A percentile compares a stretch with the other conserved stretches of the same genome.
phyloP scores from a whole-genome alignment of 352 stramenopile species.

The Pythium utonaiense region DNA sequence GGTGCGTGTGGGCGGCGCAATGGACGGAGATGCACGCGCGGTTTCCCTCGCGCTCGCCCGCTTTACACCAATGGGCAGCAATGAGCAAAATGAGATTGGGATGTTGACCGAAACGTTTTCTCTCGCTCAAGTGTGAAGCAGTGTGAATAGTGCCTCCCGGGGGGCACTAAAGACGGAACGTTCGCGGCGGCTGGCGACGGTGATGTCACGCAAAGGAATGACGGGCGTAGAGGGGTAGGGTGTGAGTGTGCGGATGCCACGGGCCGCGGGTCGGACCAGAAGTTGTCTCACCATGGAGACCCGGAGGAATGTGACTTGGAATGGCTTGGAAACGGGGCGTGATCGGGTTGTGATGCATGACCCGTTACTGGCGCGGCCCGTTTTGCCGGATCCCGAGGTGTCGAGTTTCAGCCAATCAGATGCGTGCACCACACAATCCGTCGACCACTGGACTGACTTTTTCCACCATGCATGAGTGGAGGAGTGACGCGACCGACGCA shows the following conservation, averaged over 20 bases:
- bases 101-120: slow-evolving; percentile 31
- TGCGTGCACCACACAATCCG: slow-evolving; percentile 6
- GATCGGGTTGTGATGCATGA: neutral
- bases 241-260: neutral
- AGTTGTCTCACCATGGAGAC: too few relatives aligned
- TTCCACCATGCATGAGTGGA: slow-evolving; percentile 2
- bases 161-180: slow-evolving; percentile 6
- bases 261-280: neutral
- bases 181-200: slow-evolving; percentile 9
- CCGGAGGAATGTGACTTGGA: too few relatives aligned
- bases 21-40: slow-evolving; percentile 3
- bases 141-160: slow-evolving; percentile 8
- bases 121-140: neutral
- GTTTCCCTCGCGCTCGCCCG: slow-evolving; percentile 7
- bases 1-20: neutral
- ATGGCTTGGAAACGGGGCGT: neutral
- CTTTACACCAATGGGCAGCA: slow-evolving; percentile 23
- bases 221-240: slow-evolving; percentile 14
- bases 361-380: neutral
- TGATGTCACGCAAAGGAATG: slow-evolving; percentile 20
- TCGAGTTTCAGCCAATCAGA: slow-evolving; percentile 12
- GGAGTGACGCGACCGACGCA: slow-evolving; percentile 21
- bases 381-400: neutral
- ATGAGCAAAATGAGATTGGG: slow-evolving; percentile 25
- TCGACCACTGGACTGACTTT: slow-evolving; percentile 23